Conservation (phyloP, 2,329 filamentous ascomycete genomes). For the Ophiostoma populinum region DNA sequence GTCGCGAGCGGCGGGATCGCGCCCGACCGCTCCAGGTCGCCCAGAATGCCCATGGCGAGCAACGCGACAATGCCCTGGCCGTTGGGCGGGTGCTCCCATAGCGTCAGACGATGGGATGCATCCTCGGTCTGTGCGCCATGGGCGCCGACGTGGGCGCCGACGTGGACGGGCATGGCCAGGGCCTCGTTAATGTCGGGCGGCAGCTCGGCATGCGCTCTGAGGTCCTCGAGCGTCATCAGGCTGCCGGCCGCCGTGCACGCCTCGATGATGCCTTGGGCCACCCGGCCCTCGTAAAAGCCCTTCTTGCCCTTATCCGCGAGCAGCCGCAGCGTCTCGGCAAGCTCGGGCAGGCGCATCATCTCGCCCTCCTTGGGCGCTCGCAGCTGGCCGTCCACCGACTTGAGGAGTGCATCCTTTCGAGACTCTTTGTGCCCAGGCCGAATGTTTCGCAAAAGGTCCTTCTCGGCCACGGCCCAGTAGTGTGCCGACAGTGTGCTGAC, state of each 20-base stretch:
- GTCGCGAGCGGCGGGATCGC: conserved; percentile 52
- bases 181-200: conserved; percentile 24
- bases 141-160: no score
- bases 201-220: conserved; percentile 48
- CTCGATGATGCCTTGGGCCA: conserved; percentile 65
- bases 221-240: conserved; percentile 58
- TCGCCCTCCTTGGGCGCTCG: conserved; percentile 64
- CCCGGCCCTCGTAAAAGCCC: conserved; percentile 72
- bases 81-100: conserved; percentile 95
- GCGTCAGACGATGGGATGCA: conserved; percentile 55
- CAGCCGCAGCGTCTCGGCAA: conserved; percentile 62
- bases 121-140: no score
- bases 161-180: conserved; percentile 58
- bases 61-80: conserved; percentile 87
- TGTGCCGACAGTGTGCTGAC: conserved; percentile 50
- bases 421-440: no score
- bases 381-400: conserved; percentile 47
- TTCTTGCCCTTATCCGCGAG: conserved; percentile 64
- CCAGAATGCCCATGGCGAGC: conserved; percentile 78
- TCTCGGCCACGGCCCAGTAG: conserved; percentile 14
- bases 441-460: no score
- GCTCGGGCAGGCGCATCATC: conserved; percentile 63
- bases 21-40: conserved; percentile 60
- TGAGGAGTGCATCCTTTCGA: conserved; percentile 70
- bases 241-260: conserved; percentile 60